Conservation (phyloP, 2,329 filamentous ascomycete species). For the Blastomyces emzantsi region DNA sequence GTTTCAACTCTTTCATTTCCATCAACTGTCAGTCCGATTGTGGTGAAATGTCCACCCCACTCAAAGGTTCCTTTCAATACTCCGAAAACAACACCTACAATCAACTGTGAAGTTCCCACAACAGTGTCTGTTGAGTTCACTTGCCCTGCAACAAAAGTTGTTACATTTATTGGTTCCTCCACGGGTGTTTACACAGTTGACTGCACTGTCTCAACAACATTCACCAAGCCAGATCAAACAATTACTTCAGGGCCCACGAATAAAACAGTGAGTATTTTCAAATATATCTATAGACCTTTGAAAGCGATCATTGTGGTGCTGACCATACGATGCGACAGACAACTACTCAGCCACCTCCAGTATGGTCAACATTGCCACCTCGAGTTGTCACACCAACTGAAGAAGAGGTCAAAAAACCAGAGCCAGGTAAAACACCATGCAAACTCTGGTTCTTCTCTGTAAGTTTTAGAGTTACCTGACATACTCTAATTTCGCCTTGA, state of each 20-base stretch:
- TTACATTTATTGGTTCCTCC: constrained; percentile 6
- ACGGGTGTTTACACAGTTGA: constrained; percentile 6
- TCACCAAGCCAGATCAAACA: neutral
- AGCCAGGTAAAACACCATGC: constrained; percentile 3
- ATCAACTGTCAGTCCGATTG: constrained; percentile 7
- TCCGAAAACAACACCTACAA: constrained; percentile 6
- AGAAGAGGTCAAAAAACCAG: constrained; percentile 5
- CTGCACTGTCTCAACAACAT: constrained; percentile 7
- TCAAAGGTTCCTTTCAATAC: constrained; percentile 7
- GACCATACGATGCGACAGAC: constrained; percentile 2
- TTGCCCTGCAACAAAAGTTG: constrained; percentile 8
- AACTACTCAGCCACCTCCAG: neutral
- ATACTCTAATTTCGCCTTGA: neutral
- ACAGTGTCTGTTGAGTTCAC: neutral
- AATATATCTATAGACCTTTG: neutral
- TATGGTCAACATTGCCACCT: constrained; percentile 2
- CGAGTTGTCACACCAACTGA: neutral
- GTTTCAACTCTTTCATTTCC: constrained; percentile 5
- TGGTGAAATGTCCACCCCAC: neutral
- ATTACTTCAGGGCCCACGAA: neutral
- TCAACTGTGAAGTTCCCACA: neutral
- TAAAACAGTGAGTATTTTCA: neutral
- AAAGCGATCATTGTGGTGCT: neutral
- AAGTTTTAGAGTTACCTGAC: neutral
- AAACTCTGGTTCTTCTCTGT: constrained; percentile 8